Base-by-base conservation (phyloP, 768 basidiomycete species). In the Calocybe gangraenosa region DNA sequence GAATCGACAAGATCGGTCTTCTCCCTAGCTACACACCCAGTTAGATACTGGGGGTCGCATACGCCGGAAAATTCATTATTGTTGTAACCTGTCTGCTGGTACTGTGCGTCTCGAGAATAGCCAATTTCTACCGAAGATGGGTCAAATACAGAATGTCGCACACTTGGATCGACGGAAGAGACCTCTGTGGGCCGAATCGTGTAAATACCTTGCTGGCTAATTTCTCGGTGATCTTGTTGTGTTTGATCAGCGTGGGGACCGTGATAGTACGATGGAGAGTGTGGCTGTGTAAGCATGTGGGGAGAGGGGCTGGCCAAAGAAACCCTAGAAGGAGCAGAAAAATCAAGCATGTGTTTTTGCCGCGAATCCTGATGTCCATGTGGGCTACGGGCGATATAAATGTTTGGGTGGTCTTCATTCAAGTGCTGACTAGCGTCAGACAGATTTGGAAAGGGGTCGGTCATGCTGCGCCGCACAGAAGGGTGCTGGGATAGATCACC, bases 261-360 rank as follows among this genome's bases (percentile, higher is more conserved):
- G 4, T 47, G 8, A 35, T 53, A 54, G 19, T 49, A 56, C 9
- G 51, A 25, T 1, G 41, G 42, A 18, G 45, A 35, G 2, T 36
- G 39, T 9, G 36, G 40, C 30, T 19, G 32, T 13, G 19, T 18
- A 21, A 22, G 42, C 19, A n/a, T 35, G 11, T 34, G 42, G 13
- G 42, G 19, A 5, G 42, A 22, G 8, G 28, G 34, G 23, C 22
- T 37, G 21, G 31, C 32, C 22, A 33, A 10, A 20, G 31, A 41
- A 8, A 25, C 21, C 10, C 38, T 48, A 14, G 53, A 46, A 19
- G 52, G 46, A 37, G 52, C 48, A 14, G 53, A 46, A 19, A 54
- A 44, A 37, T 54, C 48, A 19, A 57, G 52, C 9, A 50, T 47
- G 13, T 57, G 55, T 18, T 18, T 23, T 21, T 50, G 52, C 7